Conservation (phyloP, 345 rosid genomes). For the Streptanthus diversifolius region DNA sequence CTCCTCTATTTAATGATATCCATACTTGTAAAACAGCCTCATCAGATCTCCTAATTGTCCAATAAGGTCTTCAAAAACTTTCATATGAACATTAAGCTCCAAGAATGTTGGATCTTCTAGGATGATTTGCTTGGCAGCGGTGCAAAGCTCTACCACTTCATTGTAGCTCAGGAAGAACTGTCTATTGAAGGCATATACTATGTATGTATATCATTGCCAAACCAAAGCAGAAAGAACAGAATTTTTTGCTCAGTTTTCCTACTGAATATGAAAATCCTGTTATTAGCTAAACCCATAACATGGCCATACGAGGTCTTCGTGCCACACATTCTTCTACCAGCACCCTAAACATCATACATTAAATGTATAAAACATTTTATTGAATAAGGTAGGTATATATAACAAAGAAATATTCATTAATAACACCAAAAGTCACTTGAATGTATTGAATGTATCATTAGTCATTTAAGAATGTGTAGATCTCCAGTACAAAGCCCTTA, state of each 20-base stretch:
- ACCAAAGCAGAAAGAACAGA: too few relatives aligned
- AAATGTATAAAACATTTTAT: background rate
- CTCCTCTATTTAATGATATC: slow-evolving; percentile 78
- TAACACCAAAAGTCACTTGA: slow-evolving; percentile 62
- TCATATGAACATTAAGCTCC: slow-evolving; percentile 71
- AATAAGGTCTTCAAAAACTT: too few relatives aligned
- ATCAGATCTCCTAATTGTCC: slow-evolving; percentile 83
- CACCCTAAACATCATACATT: too few relatives aligned
- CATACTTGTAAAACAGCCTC: too few relatives aligned
- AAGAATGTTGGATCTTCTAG: slow-evolving; percentile 75
- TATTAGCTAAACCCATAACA: too few relatives aligned
- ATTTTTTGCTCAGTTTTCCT: too few relatives aligned
- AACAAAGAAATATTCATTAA: slow-evolving; percentile 4
- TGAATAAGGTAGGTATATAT: background rate
- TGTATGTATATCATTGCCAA: too few relatives aligned
- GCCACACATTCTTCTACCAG: too few relatives aligned
- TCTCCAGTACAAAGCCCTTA: slow-evolving; percentile 78
- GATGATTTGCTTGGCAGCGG: slow-evolving; percentile 61
- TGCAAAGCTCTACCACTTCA: slow-evolving; percentile 72
- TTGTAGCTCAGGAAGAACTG: slow-evolving; percentile 62
- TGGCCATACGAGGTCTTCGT: too few relatives aligned
- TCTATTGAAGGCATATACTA: too few relatives aligned
- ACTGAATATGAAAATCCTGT: too few relatives aligned
- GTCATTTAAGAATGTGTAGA: slow-evolving; percentile 66
- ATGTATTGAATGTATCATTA: slow-evolving; percentile 49